A percentile compares a stretch with the other conserved stretches of the same genome.
Evolutionary conservation across 495 filamentous ascomycete species (phyloP).

Genomic region (Acidiella bohemica): DNA sequence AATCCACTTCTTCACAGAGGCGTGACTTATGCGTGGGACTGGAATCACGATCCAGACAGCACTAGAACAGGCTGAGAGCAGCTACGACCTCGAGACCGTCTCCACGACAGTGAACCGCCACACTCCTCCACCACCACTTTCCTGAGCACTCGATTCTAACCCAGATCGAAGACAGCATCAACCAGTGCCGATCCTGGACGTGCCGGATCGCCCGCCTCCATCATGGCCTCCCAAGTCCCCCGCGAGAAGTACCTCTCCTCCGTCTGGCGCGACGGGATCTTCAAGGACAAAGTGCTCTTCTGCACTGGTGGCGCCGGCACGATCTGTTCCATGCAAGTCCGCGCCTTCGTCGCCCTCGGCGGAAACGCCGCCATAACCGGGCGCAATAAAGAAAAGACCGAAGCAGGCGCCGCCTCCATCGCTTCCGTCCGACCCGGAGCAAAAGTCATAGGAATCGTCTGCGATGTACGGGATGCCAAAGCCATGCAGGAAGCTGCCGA

Average conservation of each 20-base stretch:
- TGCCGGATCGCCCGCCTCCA: too few species aligned
- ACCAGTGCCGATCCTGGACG: too few species aligned
- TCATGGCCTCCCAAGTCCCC: too few species aligned
- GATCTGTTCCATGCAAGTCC: constrained; percentile 87
- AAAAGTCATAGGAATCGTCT: constrained; percentile 74
- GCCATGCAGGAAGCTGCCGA: constrained; percentile 59
- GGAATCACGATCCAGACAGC: too few species aligned
- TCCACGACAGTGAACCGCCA: too few species aligned
- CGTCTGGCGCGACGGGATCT: constrained; percentile 75
- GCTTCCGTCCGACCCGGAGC: constrained; percentile 60
- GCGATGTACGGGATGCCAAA: constrained; percentile 65
- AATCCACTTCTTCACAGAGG: too few species aligned
- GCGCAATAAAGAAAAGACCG: constrained; percentile 79
- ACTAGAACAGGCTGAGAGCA: too few species aligned
- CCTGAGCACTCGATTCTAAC: too few species aligned
- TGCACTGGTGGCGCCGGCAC: constrained; percentile 90
- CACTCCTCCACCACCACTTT: too few species aligned
- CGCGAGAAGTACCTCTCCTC: constrained; percentile 64
- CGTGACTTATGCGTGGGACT: too few species aligned
- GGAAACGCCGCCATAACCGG: constrained; percentile 90
- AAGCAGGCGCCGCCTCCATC: constrained; percentile 64
- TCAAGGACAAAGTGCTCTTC: constrained; percentile 83
- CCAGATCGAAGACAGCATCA: too few species aligned
- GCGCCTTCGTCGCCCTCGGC: constrained; percentile 78
- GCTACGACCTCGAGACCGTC: too few species aligned